Evolutionary conservation across 192 early-diverging fungal species (phyloP).

Genomic region (Podila clonocystis): DNA sequence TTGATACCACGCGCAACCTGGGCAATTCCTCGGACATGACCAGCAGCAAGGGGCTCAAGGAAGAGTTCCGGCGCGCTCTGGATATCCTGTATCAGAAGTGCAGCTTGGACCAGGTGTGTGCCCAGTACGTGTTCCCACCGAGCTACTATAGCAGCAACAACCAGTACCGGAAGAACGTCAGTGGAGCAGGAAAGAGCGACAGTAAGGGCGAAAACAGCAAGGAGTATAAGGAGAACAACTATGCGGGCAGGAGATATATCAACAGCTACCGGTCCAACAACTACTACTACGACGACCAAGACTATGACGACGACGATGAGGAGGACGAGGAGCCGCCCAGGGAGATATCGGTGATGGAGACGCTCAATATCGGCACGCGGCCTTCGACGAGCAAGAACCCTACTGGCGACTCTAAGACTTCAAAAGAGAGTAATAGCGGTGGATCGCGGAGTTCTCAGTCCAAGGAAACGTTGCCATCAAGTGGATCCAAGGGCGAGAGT

Average conservation of each 20-base stretch:
- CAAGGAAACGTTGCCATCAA: not conserved
- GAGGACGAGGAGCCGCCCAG: constrained; percentile 26
- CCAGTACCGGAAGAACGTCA: not conserved
- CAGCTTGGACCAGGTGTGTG: constrained; percentile 61
- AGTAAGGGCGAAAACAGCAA: not conserved
- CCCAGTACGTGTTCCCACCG: constrained; percentile 57
- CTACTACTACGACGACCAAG: constrained; percentile 36
- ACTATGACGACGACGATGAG: constrained; percentile 18
- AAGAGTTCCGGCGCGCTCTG: constrained; percentile 85
- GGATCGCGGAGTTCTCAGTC: not conserved
- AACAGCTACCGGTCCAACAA: constrained; percentile 25
- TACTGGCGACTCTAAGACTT: constrained; percentile 1
- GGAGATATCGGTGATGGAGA: constrained; percentile 46
- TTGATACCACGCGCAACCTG: constrained; percentile 87
- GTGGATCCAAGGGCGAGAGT: not conserved
- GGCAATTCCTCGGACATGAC: constrained; percentile 89
- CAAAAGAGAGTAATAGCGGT: constrained; percentile 5
- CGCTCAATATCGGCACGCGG: constrained; percentile 46
- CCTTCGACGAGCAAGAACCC: constrained; percentile 24
- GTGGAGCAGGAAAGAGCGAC: no score
- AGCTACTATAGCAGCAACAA: constrained; percentile 29
- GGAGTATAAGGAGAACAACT: not conserved
- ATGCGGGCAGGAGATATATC: constrained; percentile 3
- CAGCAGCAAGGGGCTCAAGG: constrained; percentile 78
- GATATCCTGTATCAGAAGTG: constrained; percentile 59